Percentiles rank a stretch among this genome's conserved stretches.
Conservation (phyloP, 129 eudicot species). For the Silybum marianum region DNA sequence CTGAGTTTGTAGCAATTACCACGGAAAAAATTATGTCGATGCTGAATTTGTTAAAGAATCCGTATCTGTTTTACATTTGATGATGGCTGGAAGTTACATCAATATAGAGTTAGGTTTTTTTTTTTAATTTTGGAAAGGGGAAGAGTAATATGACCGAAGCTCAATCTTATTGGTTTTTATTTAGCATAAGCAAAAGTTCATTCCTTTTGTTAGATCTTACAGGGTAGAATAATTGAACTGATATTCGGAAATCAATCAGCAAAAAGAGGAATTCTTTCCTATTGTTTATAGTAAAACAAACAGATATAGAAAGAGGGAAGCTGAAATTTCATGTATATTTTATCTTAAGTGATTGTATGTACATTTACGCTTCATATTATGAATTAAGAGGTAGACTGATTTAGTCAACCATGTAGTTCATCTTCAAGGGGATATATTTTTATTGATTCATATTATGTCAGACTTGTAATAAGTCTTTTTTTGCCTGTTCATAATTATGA, state of each 20-base stretch:
- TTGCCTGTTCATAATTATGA: background rate
- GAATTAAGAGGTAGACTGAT: background rate
- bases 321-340: background rate
- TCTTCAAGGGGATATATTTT: conserved; percentile 17
- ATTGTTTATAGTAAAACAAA: background rate
- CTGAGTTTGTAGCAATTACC: background rate
- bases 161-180: background rate
- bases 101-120: background rate
- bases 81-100: background rate
- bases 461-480: background rate
- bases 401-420: conserved; percentile 6
- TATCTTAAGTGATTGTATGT: conserved; percentile 1
- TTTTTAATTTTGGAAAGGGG: background rate
- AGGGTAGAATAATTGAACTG: background rate
- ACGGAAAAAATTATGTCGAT: background rate
- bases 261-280: background rate
- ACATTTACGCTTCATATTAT: background rate
- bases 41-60: background rate
- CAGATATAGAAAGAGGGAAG: conserved; percentile 8
- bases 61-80: background rate
- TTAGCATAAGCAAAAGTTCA: background rate
- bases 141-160: background rate
- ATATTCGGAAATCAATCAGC: background rate
- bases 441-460: conserved; percentile 1
- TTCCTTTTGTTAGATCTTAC: background rate